phyloP scores from a whole-genome alignment of 129 eudicot genomes.

The Chrysanthemum seticuspe region DNA sequence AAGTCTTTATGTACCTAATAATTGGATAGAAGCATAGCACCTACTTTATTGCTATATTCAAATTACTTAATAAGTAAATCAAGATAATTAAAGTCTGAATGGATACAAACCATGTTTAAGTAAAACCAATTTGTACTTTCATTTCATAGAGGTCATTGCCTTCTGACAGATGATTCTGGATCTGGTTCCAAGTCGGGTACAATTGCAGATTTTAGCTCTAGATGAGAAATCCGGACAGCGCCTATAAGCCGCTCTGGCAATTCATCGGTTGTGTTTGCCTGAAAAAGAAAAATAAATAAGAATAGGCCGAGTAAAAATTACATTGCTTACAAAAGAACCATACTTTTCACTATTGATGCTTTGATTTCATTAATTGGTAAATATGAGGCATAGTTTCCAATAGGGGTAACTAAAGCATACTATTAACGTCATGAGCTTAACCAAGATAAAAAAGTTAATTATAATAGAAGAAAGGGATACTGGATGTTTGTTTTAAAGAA shows the following conservation, averaged over 20 bases:
- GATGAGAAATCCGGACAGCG: constrained; percentile 91
- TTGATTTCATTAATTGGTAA: neutral
- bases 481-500: too few species aligned
- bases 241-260: constrained; percentile 92
- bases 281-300: constrained; percentile 12
- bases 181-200: constrained; percentile 76
- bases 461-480: neutral
- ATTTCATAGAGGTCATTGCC: constrained; percentile 19
- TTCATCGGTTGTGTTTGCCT: constrained; percentile 88
- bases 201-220: constrained; percentile 83
- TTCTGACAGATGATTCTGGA: neutral
- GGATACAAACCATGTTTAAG: constrained; percentile 20
- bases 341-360: neutral
- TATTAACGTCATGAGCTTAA: constrained; percentile 2
- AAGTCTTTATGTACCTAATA: constrained; percentile 28
- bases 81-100: neutral
- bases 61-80: neutral
- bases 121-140: constrained; percentile 17
- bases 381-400: neutral
- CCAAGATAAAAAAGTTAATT: neutral
- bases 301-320: neutral
- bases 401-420: neutral
- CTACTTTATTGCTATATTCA: neutral
- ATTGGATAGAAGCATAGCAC: constrained; percentile 11
- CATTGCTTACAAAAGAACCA: neutral